Conservation (phyloP, 148 eudicot species). For the Nepenthes mirabilis region DNA sequence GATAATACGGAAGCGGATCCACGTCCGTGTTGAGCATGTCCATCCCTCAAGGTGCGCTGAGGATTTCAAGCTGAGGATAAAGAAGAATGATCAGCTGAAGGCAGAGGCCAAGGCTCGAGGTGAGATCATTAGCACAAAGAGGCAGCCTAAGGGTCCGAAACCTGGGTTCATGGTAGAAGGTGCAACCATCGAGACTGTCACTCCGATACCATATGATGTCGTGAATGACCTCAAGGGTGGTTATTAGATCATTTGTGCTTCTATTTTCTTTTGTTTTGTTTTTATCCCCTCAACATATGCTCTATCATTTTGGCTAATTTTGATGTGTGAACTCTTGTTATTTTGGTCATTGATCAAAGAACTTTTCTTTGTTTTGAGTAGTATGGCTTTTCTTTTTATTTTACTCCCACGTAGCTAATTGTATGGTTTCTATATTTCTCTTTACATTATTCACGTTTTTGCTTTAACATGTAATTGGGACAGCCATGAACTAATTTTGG, state of each 20-base stretch:
- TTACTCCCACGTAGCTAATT: no score
- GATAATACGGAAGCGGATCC: slow-evolving; percentile 48
- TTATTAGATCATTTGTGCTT: slow-evolving; percentile 10
- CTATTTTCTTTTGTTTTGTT: slow-evolving; percentile 3
- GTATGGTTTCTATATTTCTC: no score
- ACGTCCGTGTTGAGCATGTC: slow-evolving; percentile 52
- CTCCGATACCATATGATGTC: slow-evolving; percentile 57
- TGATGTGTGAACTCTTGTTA: background rate
- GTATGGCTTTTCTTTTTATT: background rate
- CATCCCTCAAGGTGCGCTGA: slow-evolving; percentile 44
- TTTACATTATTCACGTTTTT: no score
- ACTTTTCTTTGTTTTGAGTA: background rate
- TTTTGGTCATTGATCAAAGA: no score
- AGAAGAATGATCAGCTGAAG: slow-evolving; percentile 46
- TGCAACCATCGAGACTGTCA: slow-evolving; percentile 41
- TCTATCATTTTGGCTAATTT: slow-evolving; percentile 3
- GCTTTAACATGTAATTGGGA: no score
- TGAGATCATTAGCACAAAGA: slow-evolving; percentile 50
- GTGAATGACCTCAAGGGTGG: slow-evolving; percentile 63
- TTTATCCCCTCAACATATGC: background rate
- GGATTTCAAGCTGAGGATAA: slow-evolving; percentile 34
- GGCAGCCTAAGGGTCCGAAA: slow-evolving; percentile 49
- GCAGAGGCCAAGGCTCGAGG: slow-evolving; percentile 51
- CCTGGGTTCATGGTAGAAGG: slow-evolving; percentile 59
- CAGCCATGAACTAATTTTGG: no score